Evolutionary conservation across 345 rosid genomes (phyloP), one percentile per base, ranked within the genome.

Genomic region (Murraya koenigii): DNA sequence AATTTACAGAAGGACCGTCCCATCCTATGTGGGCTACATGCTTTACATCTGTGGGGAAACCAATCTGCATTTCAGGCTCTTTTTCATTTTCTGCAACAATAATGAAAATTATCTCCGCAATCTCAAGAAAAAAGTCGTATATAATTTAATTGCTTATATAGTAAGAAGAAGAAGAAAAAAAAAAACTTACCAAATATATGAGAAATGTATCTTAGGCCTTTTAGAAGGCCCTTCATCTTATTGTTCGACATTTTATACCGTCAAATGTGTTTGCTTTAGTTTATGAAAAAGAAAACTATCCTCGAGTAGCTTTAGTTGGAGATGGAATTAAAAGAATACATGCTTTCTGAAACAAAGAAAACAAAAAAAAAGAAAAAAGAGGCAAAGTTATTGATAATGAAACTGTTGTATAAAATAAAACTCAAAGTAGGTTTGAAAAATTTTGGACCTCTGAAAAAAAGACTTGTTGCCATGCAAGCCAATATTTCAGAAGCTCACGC

Each of bases 1-100:
- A 60, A 67, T 79, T 80, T 35, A 85, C 80, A 19, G 92, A 78
- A 9, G 91, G 90, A 41, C 89, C 95, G 58, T 95, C 98, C 91
- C 90, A 90, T 77, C 99, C 98, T 55, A 95, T 95, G 72, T 95
- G 98, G 33, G 98, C 93, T 9, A 95, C 94, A 78, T 95, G 98
- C 81, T 93, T 95, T 80, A 95, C 98, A 69, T 95, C 97, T 8
- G 98, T 95, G 59, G 98, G 98, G 69, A 33, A 60, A 59, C 98
- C 98, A 69, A 95, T 95, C 76, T 86, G 80, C 88, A 95, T 91
- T 71, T 95, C 97, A 67, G 88, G 83, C 79, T 95, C 95, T 78
- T 92, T 89, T 75, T 83, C 97, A 76, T 90, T 85, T 15, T 93
- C 97, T 91, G 82, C 84, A 85, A 77, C 65, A 85, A 26, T 6